phyloP scores from a whole-genome alignment of 352 stramenopile species.

The Globisporangium nunn region DNA sequence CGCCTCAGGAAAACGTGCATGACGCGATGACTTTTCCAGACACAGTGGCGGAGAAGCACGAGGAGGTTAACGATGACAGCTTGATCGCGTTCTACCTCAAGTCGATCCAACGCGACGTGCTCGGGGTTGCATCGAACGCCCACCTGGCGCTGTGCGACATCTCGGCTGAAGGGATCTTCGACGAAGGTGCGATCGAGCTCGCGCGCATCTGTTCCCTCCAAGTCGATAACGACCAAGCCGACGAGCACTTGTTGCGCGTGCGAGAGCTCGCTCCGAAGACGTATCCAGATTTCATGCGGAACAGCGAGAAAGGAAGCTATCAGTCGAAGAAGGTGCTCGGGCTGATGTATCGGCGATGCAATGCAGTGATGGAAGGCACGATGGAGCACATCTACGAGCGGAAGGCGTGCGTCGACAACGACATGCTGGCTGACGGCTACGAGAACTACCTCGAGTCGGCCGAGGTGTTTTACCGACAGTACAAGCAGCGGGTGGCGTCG shows the following conservation, averaged over 20 bases:
- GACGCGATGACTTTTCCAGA: conserved; percentile 39
- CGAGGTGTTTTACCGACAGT: conserved; percentile 48
- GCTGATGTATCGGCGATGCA: conserved; percentile 64
- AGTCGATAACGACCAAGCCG: conserved; percentile 55
- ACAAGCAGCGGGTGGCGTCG: conserved; percentile 45
- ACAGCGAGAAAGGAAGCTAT: conserved; percentile 54
- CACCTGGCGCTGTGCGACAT: conserved; percentile 64
- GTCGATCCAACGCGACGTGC: conserved; percentile 62
- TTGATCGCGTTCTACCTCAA: conserved; percentile 71
- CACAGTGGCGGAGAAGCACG: conserved; percentile 15
- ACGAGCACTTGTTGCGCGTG: conserved; percentile 52
- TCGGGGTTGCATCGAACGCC: conserved; percentile 72
- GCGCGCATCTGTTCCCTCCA: conserved; percentile 63
- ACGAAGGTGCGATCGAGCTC: conserved; percentile 38
- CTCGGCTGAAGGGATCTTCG: conserved; percentile 35
- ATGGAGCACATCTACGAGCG: conserved; percentile 18
- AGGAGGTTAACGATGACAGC: conserved; percentile 31
- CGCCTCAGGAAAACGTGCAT: conserved; percentile 26
- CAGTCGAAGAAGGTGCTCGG: conserved; percentile 66
- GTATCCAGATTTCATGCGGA: conserved; percentile 83
- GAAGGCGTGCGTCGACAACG: conserved; percentile 29
- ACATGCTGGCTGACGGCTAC: conserved; percentile 49
- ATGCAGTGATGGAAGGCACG: conserved; percentile 39
- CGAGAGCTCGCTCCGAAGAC: conserved; percentile 35
- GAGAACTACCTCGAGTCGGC: conserved; percentile 32